Evolutionary conservation across 805 yeast genomes (phyloP), one percentile per base, ranked within the genome.

Genomic region (Hanseniaspora pseudoguilliermondii): DNA sequence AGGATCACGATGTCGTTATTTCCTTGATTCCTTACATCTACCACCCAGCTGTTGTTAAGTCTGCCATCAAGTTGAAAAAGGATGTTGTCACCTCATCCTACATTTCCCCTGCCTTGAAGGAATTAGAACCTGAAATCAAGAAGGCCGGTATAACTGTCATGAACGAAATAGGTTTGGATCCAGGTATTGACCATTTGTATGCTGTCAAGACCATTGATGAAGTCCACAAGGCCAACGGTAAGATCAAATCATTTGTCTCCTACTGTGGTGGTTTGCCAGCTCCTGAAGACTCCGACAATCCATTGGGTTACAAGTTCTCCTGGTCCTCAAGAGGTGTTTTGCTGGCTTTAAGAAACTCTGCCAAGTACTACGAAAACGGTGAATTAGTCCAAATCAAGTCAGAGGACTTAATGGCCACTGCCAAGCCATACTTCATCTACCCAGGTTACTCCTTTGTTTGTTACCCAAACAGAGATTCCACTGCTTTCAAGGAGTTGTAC

Each of bases 201-300:
- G 98, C 98, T 51, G 95, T 93, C 70, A 93, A 93, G 80, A 88
- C 97, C 64, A 87, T 93, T 69, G 95, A 87, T 68, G 98, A 93
- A 75, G 97, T 93, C 58, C 98, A 93, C 76, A 74, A 75, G 62
- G 80, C 78, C 29, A 87, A 87, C 61, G 98, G 98, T 69, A 86
- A 93, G 76, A 86, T 93, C 74, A 86, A 80, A 69, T 85, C 95
- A 7, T 93, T 93, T 81, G 75, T 89, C 64, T 87, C 96, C 8
- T 93, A 87, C 84, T 93, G 98, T 75, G 98, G 98, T 74, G 98
- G 98, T 66, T 79, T 93, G 66, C 97, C 97, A 61, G 93, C 98
- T 35, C 97, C 98, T 60, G 98, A 91, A 75, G 81, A 84, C 72
- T 91, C 97, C 34, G 95, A 89, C 75, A 93, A 93, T 75, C 98